Conservation (phyloP, 2,329 filamentous ascomycete genomes). For the Diaporthe ampelina region DNA sequence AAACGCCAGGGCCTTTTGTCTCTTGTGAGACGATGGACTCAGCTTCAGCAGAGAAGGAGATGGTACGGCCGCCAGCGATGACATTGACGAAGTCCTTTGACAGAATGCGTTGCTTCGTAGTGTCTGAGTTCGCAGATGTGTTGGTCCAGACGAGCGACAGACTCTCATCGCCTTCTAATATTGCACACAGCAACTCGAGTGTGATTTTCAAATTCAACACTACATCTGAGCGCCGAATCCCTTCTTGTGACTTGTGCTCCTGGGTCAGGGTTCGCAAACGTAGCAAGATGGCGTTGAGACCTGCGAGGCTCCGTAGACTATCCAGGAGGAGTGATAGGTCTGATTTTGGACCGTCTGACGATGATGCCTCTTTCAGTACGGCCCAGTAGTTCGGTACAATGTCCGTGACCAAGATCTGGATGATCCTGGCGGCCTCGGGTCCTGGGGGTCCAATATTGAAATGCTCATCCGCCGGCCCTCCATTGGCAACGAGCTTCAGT, state of each 20-base stretch:
- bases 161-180: conserved; percentile 56
- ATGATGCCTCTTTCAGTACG: conserved; percentile 64
- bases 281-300: conserved; percentile 82
- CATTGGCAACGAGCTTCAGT: conserved; percentile 65
- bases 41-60: conserved; percentile 69
- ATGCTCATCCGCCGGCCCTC: conserved; percentile 44
- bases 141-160: conserved; percentile 56
- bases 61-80: conserved; percentile 63
- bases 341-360: conserved; percentile 44
- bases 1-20: conserved; percentile 54
- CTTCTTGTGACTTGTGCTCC: conserved; percentile 58
- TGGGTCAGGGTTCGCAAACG: conserved; percentile 74
- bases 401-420: conserved; percentile 79
- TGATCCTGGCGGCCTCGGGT: conserved; percentile 79
- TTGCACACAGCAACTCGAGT: conserved; percentile 58
- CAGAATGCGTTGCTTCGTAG: conserved; percentile 51
- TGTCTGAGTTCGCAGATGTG: conserved; percentile 42
- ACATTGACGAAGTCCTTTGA: conserved; percentile 61
- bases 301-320: conserved; percentile 80
- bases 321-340: conserved; percentile 67
- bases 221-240: conserved; percentile 57
- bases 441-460: conserved; percentile 74
- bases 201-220: conserved; percentile 59
- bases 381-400: conserved; percentile 89
- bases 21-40: conserved; percentile 61